Evolutionary conservation across 2,329 filamentous ascomycete genomes (phyloP).

Genomic region (Myriosclerotinia scirpicola): DNA sequence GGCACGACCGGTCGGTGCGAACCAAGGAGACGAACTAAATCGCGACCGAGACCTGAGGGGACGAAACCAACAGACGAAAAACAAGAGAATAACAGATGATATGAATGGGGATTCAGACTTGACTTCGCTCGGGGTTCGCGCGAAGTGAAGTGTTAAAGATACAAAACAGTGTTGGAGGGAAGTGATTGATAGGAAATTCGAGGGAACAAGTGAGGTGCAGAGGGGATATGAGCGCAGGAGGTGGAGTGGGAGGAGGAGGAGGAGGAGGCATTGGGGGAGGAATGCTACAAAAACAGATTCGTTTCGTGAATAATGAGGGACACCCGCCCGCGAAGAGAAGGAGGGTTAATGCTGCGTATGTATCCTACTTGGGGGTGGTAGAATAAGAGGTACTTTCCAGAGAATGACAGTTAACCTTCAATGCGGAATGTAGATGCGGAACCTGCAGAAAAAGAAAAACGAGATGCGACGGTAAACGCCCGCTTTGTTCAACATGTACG

Average conservation of each 20-base stretch:
- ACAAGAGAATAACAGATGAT: neutral
- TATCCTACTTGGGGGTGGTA: constrained; percentile 36
- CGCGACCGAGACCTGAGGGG: too few species aligned
- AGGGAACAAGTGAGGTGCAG: neutral
- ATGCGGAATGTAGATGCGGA: constrained; percentile 53
- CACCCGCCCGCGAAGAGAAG: constrained; percentile 77
- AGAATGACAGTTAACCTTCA: constrained; percentile 6
- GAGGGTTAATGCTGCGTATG: constrained; percentile 76
- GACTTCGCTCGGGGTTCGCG: constrained; percentile 16
- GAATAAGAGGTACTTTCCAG: neutral
- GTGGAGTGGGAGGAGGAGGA: too few species aligned
- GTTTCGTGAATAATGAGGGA: constrained; percentile 80
- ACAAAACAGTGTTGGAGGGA: neutral
- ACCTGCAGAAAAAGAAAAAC: constrained; percentile 77
- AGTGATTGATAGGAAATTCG: neutral
- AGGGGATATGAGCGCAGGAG: constrained; percentile 15
- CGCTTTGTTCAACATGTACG: constrained; percentile 68
- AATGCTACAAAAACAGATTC: constrained; percentile 55
- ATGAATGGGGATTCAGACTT: neutral
- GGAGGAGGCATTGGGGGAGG: neutral
- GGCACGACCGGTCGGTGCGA: neutral
- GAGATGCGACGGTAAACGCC: constrained; percentile 71
- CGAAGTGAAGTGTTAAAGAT: neutral
- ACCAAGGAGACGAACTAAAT: neutral
- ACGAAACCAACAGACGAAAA: constrained; percentile 1